Evolutionary conservation across 192 early-diverging fungal species (phyloP).

Genomic region (Lunasporangiospora selenospora): DNA sequence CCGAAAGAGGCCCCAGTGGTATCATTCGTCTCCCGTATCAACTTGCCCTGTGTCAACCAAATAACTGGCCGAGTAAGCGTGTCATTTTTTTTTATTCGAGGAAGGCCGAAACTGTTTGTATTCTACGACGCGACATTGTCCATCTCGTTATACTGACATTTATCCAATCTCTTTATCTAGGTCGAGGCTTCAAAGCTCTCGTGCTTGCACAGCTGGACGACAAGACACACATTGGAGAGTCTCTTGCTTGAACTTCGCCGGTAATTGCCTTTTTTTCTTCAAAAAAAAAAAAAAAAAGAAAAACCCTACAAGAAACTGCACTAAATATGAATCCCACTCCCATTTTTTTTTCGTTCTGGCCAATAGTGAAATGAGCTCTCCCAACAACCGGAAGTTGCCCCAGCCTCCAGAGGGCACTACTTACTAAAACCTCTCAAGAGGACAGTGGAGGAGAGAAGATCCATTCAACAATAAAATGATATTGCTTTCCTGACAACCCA

Average conservation of each 20-base stretch:
- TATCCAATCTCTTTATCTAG: constrained; percentile 31
- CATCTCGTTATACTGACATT: neutral
- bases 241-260: constrained; percentile 83
- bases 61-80: constrained; percentile 72
- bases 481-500: too few species aligned
- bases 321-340: too few species aligned
- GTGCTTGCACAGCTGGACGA: constrained; percentile 88
- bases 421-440: constrained; percentile 49
- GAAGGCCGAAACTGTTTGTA: neutral
- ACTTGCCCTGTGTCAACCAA: constrained; percentile 87
- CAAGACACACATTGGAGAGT: constrained; percentile 77
- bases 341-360: neutral
- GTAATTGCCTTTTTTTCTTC: constrained; percentile 53
- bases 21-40: constrained; percentile 83
- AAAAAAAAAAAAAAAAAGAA: too few species aligned
- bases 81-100: neutral
- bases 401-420: constrained; percentile 88
- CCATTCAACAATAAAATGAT: too few species aligned
- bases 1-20: constrained; percentile 84
- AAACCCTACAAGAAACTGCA: too few species aligned
- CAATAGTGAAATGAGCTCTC: constrained; percentile 84
- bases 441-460: too few species aligned
- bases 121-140: neutral
- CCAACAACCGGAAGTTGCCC: constrained; percentile 82
- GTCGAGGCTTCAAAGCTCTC: constrained; percentile 70